Percentiles rank a stretch among this genome's conserved stretches.
phyloP scores from a whole-genome alignment of 2,329 filamentous ascomycete genomes.

The Fusarium sp. region DNA sequence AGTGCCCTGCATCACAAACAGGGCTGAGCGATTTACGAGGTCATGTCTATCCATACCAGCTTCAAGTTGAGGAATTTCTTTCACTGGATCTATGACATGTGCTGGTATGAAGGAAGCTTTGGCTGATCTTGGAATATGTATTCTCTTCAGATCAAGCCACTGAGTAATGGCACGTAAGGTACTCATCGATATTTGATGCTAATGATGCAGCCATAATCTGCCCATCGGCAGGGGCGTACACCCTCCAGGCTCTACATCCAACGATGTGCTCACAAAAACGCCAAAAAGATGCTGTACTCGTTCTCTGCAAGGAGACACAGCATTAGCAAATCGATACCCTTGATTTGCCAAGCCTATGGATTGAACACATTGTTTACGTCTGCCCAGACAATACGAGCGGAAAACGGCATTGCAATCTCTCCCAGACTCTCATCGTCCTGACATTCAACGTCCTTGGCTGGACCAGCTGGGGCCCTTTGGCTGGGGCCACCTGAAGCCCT shows the following conservation, averaged over 20 bases:
- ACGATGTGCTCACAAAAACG: slow-evolving; percentile 15
- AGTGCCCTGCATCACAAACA: slow-evolving; percentile 11
- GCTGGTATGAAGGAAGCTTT: slow-evolving; percentile 13
- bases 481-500: slow-evolving; percentile 18
- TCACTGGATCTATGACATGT: slow-evolving; percentile 11
- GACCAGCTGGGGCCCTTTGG: slow-evolving; percentile 4
- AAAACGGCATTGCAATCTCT: slow-evolving; percentile 23
- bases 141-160: neutral
- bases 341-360: slow-evolving; percentile 3
- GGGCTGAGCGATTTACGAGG: slow-evolving; percentile 23
- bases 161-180: neutral
- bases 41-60: slow-evolving; percentile 17
- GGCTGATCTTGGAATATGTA: neutral
- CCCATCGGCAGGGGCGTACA: slow-evolving; percentile 10
- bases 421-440: neutral
- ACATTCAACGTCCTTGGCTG: slow-evolving; percentile 4
- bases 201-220: slow-evolving; percentile 9
- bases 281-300: slow-evolving; percentile 1
- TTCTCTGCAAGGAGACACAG: neutral
- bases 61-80: slow-evolving; percentile 29
- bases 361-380: neutral
- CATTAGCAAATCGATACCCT: neutral
- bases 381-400: slow-evolving; percentile 29
- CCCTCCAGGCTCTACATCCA: neutral
- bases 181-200: neutral